Percentiles rank a stretch among this genome's conserved stretches.
phyloP scores from a whole-genome alignment of 2,329 filamentous ascomycete genomes.

The Aspergillus cejpii region DNA sequence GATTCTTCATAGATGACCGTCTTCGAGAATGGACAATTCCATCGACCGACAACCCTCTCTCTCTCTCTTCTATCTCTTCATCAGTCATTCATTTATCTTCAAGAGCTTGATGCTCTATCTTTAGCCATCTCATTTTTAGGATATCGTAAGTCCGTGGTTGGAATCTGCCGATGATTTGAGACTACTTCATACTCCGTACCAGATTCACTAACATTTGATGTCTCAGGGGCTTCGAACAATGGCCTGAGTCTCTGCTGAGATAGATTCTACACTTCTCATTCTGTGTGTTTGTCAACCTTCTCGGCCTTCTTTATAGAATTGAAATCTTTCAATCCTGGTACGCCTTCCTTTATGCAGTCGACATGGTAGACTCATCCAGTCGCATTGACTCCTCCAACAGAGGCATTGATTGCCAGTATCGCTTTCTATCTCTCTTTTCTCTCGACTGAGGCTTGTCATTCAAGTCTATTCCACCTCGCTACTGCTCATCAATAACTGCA shows the following conservation, averaged over 20 bases:
- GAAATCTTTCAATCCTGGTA: slow-evolving; percentile 16
- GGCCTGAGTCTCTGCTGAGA: slow-evolving; percentile 12
- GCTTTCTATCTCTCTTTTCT: slow-evolving; percentile 18
- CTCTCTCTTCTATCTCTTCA: too few species aligned
- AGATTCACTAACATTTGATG: slow-evolving; percentile 11
- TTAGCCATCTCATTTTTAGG: slow-evolving; percentile 5
- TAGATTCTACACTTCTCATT: slow-evolving; percentile 26
- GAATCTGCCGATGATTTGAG: slow-evolving; percentile 1
- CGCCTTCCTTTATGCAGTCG: slow-evolving; percentile 6
- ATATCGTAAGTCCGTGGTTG: slow-evolving; percentile 15
- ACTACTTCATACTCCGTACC: too few species aligned
- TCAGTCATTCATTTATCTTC: slow-evolving; percentile 15
- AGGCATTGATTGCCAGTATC: slow-evolving; percentile 31
- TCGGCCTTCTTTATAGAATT: slow-evolving; percentile 17
- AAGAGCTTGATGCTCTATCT: slow-evolving; percentile 29
- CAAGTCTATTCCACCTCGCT: background rate
- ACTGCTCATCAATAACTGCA: slow-evolving; percentile 3
- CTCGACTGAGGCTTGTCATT: slow-evolving; percentile 8
- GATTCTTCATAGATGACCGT: too few species aligned
- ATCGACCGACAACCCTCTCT: slow-evolving; percentile 7
- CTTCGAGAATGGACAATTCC: too few species aligned
- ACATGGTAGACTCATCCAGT: slow-evolving; percentile 1
- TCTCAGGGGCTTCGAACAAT: slow-evolving; percentile 13
- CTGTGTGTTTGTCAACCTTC: slow-evolving; percentile 16
- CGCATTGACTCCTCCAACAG: slow-evolving; percentile 12